phyloP scores from a whole-genome alignment of 1,284 basidiomycete species.

The Rhodotorula sp. region DNA sequence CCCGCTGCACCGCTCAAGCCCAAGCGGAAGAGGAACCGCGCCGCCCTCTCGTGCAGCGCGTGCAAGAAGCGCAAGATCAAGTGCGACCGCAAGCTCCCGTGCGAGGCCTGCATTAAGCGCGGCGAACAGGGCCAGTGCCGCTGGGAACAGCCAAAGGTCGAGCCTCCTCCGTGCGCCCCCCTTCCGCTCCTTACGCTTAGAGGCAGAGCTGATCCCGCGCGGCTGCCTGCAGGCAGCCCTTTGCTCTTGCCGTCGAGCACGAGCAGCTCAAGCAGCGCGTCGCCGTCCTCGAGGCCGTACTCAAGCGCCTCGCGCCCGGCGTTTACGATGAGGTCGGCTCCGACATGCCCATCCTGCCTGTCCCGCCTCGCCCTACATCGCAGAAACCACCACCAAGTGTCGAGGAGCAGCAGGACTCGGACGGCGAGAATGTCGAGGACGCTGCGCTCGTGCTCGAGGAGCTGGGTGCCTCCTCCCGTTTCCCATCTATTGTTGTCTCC shows the following conservation, averaged over 20 bases:
- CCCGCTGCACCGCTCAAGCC: not conserved
- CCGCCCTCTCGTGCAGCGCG: conserved; percentile 51
- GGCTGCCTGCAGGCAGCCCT: conserved; percentile 54
- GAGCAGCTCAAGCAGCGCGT: conserved; percentile 56
- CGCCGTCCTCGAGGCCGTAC: conserved; percentile 35
- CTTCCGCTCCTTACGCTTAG: too few relatives aligned
- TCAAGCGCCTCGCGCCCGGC: conserved; percentile 20
- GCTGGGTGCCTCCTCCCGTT: not conserved
- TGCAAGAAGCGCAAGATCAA: conserved; percentile 66
- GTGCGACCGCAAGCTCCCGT: conserved; percentile 63
- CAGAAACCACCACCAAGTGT: not conserved
- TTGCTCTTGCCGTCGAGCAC: conserved; percentile 60
- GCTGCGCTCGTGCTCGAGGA: conserved; percentile 25
- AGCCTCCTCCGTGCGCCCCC: not conserved
- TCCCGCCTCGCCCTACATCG: not conserved
- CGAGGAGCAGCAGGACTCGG: not conserved
- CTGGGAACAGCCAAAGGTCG: conserved; percentile 45
- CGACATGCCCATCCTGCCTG: not conserved
- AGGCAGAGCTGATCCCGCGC: not conserved
- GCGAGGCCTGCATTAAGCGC: conserved; percentile 61
- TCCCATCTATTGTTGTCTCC: too few relatives aligned
- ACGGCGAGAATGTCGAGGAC: conserved; percentile 15
- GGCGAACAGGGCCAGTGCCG: conserved; percentile 62
- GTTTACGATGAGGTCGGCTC: not conserved
- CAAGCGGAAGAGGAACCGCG: conserved; percentile 44